phyloP scores from a whole-genome alignment of 1,139 yeast genomes.

The Chernovozyma sophiae-reginae region DNA sequence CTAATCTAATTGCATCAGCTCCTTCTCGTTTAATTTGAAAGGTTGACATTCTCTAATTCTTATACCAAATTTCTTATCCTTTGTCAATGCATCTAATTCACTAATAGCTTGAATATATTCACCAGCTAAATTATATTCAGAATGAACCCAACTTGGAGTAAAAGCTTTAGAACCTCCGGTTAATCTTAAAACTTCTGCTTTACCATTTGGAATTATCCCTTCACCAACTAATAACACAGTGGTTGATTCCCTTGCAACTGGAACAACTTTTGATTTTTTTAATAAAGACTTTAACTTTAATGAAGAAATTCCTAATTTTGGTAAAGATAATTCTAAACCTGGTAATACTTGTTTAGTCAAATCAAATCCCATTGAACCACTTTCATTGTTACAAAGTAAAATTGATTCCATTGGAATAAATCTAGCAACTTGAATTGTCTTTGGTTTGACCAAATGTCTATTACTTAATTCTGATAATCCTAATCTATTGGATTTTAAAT shows the following conservation, averaged over 20 bases:
- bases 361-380: slow-evolving; percentile 63
- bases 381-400: slow-evolving; percentile 56
- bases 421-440: slow-evolving; percentile 68
- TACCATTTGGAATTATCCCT: slow-evolving; percentile 21
- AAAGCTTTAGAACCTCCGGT: slow-evolving; percentile 71
- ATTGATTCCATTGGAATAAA: slow-evolving; percentile 66
- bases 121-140: slow-evolving; percentile 54
- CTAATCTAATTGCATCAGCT: slow-evolving; percentile 37
- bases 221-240: slow-evolving; percentile 55
- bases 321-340: slow-evolving; percentile 69
- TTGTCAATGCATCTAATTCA: slow-evolving; percentile 53
- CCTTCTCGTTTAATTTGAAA: slow-evolving; percentile 31
- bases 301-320: slow-evolving; percentile 63
- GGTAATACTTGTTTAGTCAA: slow-evolving; percentile 65
- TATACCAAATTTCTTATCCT: slow-evolving; percentile 67
- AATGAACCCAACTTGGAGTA: slow-evolving; percentile 84
- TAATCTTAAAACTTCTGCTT: slow-evolving; percentile 61
- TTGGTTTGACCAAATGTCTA: slow-evolving; percentile 73
- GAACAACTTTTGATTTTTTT: slow-evolving; percentile 46
- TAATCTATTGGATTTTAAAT: slow-evolving; percentile 57
- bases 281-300: slow-evolving; percentile 60
- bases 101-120: slow-evolving; percentile 45
- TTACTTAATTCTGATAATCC: slow-evolving; percentile 81
- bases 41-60: slow-evolving; percentile 60
- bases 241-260: slow-evolving; percentile 72